Evolutionary conservation across 2,329 filamentous ascomycete species (phyloP), one percentile per base, ranked within the genome.

Genomic region (Elsinoe ampelina): DNA sequence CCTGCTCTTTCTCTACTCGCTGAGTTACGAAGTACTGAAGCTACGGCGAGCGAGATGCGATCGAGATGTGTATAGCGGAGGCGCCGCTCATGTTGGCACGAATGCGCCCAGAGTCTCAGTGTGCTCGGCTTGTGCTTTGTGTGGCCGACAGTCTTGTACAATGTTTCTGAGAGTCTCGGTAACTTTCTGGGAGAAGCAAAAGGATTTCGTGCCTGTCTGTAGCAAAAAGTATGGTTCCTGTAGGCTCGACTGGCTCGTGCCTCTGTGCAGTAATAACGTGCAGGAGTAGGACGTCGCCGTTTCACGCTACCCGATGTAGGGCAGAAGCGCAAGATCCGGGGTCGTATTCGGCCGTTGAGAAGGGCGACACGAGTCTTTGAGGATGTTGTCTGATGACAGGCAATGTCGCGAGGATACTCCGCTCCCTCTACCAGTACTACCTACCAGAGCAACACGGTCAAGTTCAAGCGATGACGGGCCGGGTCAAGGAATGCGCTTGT

Each of bases 301-400:
- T 52, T 52, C 48, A 52, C 48, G 48, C 48, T 52, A 52, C 32
- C 36, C 48, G 48, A 34, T 15, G 48, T 26, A 52, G 32, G 48
- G 48, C 32, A 52, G 48, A 52, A 35, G 48, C 19, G 38, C 32
- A 34, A 52, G 34, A 34, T 50, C 45, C 45, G 32, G 45, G 45
- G 45, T 30, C 45, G 45, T 50, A 45, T 45, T 45, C 8, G 19
- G 19, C 41, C 41, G 19, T 50, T 20, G 45, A 34, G 12, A 30
- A 34, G 30, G n/a, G 45, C 45, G 15, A 30, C 34, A 15, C 26
- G 45, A 13, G 10, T 35, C 12, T 11, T 7, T 10, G 15, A 50
- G 26, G 11, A 34, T 20, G 26, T 34, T 35, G 48, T 39, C 48
- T 52, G 48, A 52, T 52, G 48, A 52, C 48, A 39, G 48, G 26